Evolutionary conservation across 2,329 filamentous ascomycete species (phyloP).

Genomic region (Bipolaris cookei): DNA sequence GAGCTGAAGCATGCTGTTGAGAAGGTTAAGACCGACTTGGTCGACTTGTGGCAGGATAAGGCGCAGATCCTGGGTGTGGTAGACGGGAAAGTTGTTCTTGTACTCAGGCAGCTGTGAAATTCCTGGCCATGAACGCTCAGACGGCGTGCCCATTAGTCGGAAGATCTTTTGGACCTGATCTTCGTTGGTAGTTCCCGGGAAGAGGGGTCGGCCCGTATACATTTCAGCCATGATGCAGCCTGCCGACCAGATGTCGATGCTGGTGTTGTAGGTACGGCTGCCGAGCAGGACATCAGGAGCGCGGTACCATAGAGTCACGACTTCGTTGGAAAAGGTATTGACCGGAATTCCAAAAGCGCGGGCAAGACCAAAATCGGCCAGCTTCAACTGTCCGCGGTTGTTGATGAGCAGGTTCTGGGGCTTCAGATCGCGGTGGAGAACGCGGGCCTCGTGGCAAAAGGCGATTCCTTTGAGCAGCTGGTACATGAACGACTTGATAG

Average conservation of each 20-base stretch:
- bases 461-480: conserved; percentile 94
- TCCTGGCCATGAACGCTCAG: conserved; percentile 92
- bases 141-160: conserved; percentile 96
- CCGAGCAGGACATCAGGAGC: conserved; percentile 94
- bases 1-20: conserved; percentile 90
- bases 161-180: conserved; percentile 98
- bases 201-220: conserved; percentile 94
- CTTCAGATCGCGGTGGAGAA: conserved; percentile 93
- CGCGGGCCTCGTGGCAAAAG: conserved; percentile 96
- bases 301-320: conserved; percentile 97
- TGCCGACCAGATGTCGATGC: conserved; percentile 98
- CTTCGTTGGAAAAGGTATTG: conserved; percentile 97
- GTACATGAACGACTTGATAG: conserved; percentile 99
- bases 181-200: conserved; percentile 97
- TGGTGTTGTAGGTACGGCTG: conserved; percentile 97
- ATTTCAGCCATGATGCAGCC: conserved; percentile 99
- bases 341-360: conserved; percentile 96
- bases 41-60: conserved; percentile 91
- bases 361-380: conserved; percentile 93
- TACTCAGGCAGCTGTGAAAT: conserved; percentile 97
- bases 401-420: conserved; percentile 97
- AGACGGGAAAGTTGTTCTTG: conserved; percentile 93
- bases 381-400: conserved; percentile 84
- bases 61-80: conserved; percentile 87
- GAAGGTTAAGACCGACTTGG: conserved; percentile 80